Base-by-base conservation (phyloP, 1,284 basidiomycete genomes). In the Spongiforma sp. region DNA sequence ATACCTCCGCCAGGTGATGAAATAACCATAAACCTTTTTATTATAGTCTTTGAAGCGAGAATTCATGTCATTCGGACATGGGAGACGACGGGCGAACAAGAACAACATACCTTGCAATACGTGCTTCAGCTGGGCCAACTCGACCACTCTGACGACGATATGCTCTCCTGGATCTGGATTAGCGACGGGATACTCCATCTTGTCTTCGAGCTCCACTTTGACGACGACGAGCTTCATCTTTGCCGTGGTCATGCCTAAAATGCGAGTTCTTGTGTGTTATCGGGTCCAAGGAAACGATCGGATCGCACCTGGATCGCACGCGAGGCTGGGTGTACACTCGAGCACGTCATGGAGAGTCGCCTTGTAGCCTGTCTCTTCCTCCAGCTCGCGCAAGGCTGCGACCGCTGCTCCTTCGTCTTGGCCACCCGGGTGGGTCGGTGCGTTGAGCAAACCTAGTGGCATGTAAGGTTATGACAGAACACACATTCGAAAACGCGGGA, bases 321-420 rank as follows among this genome's bases (percentile, higher is more conserved):
- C 93, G 32, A 93, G 75, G 3, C 93, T 75, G 1, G 91, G 87
- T 2, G 92, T 90, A 0, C 88, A 82, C 60, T 93, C 84, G 33
- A 89, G 73, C 39, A 95, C 82, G 43, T 80, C 78, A 68, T 83
- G 80, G n/a, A 74, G 68, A 34, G 71, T 69, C 12, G 84, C 89
- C 67, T 82, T 86, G 77, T 91, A 96, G 3, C 95, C 95, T 1
- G 95, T 97, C 78, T 98, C 96, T 79, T 98, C 96, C 70, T 90
- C 83, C 11, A 98, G 84, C 74, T 98, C 96, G 39, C 95, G 86
- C 39, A 95, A 82, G 1, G 94, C 95, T 1, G 94, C 86, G 62
- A 85, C 79, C 77, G 91, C 91, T 0, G 93, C 83, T 2, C 88
- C 87, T 79, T 98, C 91, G 12, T 64, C 85, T 12, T 61, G 50